Conservation (phyloP, 1,284 basidiomycete genomes). For the Apiotrichum sp. region DNA sequence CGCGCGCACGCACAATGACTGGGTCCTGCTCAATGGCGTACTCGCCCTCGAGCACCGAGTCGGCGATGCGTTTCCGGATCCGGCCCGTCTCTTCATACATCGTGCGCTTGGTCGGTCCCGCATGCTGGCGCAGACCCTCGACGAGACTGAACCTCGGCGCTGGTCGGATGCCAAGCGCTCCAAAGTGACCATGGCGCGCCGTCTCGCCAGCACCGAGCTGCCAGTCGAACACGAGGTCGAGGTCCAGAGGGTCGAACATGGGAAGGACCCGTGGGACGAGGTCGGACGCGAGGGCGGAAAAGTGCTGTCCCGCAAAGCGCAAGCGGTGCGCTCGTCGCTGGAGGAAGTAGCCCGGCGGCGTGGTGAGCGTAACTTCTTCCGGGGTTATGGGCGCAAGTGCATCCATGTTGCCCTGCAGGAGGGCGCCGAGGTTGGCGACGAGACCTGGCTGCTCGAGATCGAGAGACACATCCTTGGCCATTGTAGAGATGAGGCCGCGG, state of each 20-base stretch:
- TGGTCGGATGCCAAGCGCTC: conserved; percentile 57
- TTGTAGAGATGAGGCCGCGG: conserved; percentile 15
- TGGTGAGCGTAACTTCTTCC: not conserved
- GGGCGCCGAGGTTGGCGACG: conserved; percentile 23
- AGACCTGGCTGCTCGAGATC: conserved; percentile 23
- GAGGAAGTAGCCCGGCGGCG: conserved; percentile 15
- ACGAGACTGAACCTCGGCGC: conserved; percentile 58
- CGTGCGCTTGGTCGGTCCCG: conserved; percentile 59
- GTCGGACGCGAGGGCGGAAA: conserved; percentile 59
- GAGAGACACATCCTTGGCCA: not conserved
- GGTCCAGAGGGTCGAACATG: conserved; percentile 62
- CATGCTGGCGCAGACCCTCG: conserved; percentile 56
- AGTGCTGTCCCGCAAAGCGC: conserved; percentile 44
- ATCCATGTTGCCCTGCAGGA: conserved; percentile 23
- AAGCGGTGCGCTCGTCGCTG: conserved; percentile 30
- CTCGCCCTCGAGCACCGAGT: conserved; percentile 61
- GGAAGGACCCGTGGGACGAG: conserved; percentile 64
- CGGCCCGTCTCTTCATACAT: conserved; percentile 84
- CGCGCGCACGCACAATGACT: conserved; percentile 42
- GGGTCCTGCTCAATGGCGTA: conserved; percentile 76
- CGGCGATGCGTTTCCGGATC: conserved; percentile 61
- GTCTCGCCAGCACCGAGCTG: conserved; percentile 41
- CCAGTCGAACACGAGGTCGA: conserved; percentile 73
- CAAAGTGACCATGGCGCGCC: conserved; percentile 54
- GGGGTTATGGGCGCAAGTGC: conserved; percentile 6